Conservation (phyloP, 2,329 filamentous ascomycete genomes). For the Aureobasidium sp. region DNA sequence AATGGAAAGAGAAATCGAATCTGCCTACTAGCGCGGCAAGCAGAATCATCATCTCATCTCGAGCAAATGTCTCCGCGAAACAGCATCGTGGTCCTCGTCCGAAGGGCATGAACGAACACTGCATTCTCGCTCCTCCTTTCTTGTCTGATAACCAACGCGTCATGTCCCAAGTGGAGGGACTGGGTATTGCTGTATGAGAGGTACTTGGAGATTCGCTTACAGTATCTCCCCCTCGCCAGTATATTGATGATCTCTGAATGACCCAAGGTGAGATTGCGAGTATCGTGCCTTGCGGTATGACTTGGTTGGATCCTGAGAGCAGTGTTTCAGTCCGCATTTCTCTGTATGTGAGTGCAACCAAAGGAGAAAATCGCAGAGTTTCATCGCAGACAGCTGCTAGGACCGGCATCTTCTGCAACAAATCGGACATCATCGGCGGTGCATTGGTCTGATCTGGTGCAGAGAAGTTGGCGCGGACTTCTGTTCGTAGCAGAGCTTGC, state of each 20-base stretch:
- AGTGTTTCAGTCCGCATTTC: background rate
- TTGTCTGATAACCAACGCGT: constrained; percentile 6
- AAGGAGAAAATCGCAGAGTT: background rate
- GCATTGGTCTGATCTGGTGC: background rate
- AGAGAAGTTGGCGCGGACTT: background rate
- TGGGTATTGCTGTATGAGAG: background rate
- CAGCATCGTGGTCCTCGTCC: constrained; percentile 10
- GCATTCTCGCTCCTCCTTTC: constrained; percentile 13
- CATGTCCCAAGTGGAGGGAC: background rate
- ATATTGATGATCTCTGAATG: constrained; percentile 1
- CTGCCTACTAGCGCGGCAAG: background rate
- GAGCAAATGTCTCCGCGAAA: constrained; percentile 4
- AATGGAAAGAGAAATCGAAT: constrained; percentile 1
- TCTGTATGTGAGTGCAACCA: background rate
- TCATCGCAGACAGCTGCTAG: constrained; percentile 1
- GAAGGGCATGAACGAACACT: constrained; percentile 8
- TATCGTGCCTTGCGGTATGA: constrained; percentile 1
- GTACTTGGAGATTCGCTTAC: background rate
- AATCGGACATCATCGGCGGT: background rate
- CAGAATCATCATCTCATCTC: constrained; percentile 6
- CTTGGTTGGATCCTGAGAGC: background rate
- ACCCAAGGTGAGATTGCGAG: constrained; percentile 8
- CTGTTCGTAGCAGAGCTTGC: constrained; percentile 1
- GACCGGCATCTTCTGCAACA: background rate
- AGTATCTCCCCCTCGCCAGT: background rate